Base-by-base conservation (phyloP, 371 early-diverging fungal genomes). In the Coemansia sp. region DNA sequence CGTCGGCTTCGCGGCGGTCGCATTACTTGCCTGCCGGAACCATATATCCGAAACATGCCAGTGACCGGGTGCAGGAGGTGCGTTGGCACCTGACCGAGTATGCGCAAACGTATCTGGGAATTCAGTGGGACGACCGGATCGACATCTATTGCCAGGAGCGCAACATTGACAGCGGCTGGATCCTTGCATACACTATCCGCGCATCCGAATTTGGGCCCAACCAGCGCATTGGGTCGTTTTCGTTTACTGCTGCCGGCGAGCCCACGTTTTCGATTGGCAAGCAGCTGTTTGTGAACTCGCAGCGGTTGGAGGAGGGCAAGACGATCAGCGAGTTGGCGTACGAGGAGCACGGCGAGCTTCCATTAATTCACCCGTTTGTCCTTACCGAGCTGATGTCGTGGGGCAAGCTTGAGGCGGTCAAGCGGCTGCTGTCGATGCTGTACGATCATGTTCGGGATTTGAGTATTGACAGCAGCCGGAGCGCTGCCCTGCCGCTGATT, bases 11-110 rank as follows among this genome's bases (percentile, higher is more conserved):
- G 35, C 62, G 76, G 10, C 57, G 61, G 7, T 76, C 76, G 39
- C 76, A 72, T 51, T 76, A 76, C 40, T 41, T 76, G 40, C 76
- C 76, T 12, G 76, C 76, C 1, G 76, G 74, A 20, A 76, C 76
- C 4, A 76, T 76, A 12, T 48, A 75, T 26, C 76, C 76, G 48
- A 63, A 49, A 20, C 45, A 30, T 49, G 60, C 56, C 20, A 36
- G 56, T 1, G 75, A 76, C 36, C 63, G 68, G 0, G 76, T 76
- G 42, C 67, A 64, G 9, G 76, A 76, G 33, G 63, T 76, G 20
- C 76, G 76, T 45, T 76, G 76, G 76, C 72, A 76, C 42, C 39
- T 76, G 58, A 76, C 76, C 3, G 76, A 75, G 10, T 71, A 63
- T 43, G 76, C 76, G 12, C 76, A 76, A 49, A 64, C 68, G 5